Conservation (phyloP, 2,329 filamentous ascomycete genomes). For the Septoria petroselini region DNA sequence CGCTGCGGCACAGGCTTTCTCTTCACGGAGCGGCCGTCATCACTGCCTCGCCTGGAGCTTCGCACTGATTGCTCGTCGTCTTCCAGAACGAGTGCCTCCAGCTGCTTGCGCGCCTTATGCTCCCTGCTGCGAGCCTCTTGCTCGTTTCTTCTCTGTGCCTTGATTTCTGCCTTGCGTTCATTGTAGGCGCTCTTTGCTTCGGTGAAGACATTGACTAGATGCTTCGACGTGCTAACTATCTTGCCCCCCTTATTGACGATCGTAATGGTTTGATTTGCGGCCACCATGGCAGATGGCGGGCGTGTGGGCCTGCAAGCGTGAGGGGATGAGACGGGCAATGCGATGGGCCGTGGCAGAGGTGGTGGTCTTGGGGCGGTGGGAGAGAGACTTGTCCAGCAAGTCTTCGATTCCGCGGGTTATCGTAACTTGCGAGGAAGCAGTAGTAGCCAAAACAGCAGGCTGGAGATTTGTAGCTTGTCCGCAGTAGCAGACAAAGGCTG, state of each 20-base stretch:
- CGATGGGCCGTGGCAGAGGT: not conserved
- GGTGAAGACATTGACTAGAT: conserved; percentile 85
- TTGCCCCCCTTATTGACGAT: conserved; percentile 90
- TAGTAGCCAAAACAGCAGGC: no score
- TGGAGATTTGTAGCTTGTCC: no score
- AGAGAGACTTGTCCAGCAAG: conserved; percentile 2
- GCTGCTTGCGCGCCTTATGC: conserved; percentile 57
- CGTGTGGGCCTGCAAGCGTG: not conserved
- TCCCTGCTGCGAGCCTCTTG: conserved; percentile 45
- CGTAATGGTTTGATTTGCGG: conserved; percentile 70
- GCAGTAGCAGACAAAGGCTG: no score
- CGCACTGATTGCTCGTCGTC: conserved; percentile 42
- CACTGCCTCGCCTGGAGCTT: conserved; percentile 32
- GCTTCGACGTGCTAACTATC: conserved; percentile 85
- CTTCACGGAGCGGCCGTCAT: conserved; percentile 23
- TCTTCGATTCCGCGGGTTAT: not conserved
- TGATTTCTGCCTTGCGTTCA: conserved; percentile 80
- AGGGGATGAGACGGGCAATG: not conserved
- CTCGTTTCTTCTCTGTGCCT: conserved; percentile 63
- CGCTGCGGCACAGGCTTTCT: conserved; percentile 30
- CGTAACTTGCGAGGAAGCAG: no score
- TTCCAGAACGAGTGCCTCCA: conserved; percentile 50
- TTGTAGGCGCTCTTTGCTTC: conserved; percentile 85
- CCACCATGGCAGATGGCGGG: conserved; percentile 16
- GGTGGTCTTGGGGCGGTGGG: not conserved